Evolutionary conservation across 805 yeast genomes (phyloP), one percentile per base, ranked within the genome.

Genomic region (Sungouiozyma intestinalis): DNA sequence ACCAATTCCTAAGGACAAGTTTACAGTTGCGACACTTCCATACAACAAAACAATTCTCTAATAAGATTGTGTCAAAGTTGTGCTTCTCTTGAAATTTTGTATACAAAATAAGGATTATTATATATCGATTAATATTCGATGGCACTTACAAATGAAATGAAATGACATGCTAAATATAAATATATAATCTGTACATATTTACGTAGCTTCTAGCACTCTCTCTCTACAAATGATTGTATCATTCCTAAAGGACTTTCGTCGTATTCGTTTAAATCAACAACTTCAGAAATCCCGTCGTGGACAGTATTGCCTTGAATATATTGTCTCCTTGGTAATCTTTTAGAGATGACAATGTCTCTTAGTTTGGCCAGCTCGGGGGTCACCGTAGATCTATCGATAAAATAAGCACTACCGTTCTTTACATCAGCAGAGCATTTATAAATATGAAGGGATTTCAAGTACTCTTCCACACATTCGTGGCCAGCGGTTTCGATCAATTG

Each of bases 301-400:
- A 64, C 51, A 7, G 94, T 81, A 63, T 86, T 86, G 20, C 87
- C 85, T 63, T 86, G 96, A 44, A 86, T 77, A 50, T 81, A 74
- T 59, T 85, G 94, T 61, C 79, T 81, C 61, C 96, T 75, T 47
- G 96, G 94, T 51, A 81, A 69, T 63, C 85, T 83, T 58, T 83
- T 81, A 36, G 67, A 64, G 46, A 86, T 65, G 13, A 86, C 86
- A 32, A 72, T 67, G 41, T 77, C 80, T 64, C 95, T 74, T 57
- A 72, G 81, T 48, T 69, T 63, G 19, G 84, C 76, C 42, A 81
- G 65, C 15, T 81, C 84, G 13, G 66, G 70, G 6, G 77, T 71
- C 34, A 81, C 86, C 2, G 72, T 68, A n/a, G 94, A 79, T 63
- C 79, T 79, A 20, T 77, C 79, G 38, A 64, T 63, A 62, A 80